Base-by-base conservation (phyloP, 305 asterid genomes). In the Andrographis paniculata region DNA sequence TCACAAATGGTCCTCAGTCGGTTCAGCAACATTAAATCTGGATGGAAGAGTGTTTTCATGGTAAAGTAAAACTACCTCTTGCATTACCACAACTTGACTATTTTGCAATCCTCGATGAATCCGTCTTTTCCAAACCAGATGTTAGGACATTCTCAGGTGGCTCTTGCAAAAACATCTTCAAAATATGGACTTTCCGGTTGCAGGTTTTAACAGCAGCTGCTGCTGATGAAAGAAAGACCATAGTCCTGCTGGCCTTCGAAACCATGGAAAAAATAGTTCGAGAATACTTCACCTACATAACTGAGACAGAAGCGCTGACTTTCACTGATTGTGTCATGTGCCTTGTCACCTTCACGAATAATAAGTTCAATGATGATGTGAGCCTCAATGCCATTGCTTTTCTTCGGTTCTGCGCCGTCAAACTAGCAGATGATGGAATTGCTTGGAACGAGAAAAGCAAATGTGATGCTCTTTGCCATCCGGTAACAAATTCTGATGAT, bases 301-400 rank as follows among this genome's bases (percentile, higher is more conserved):
- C 95, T 39, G 96, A 92, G 83, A 81, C 99, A n/a, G 99, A 92
- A 73, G 68, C 87, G 14, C 53, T 76, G 64, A 83, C 79, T 40
- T 92, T 92, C 53, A 92, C 95, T 30, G 96, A 92, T 64, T 92
- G 99, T 43, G 99, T 92, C 35, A 87, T 68, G 60, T 92, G 99
- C 80, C 95, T 92, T 63, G 76, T 92, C 70, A 78, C 96, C 38
- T 92, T 92, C 77, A 92, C 99, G 48, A 84, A 67, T 59, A 92
- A 86, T 72, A 79, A 78, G 70, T 92, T 87, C 71, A 87, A 84
- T 78, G 87, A 87, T 51, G 99, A 92, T 63, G 85, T 92, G 42
- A 87, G 99, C 84, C 94, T 92, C 75, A 92, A 92, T 56, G 99
- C 99, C 40, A 92, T 92, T 59, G 99, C 99, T 59, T 92, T 92